Evolutionary conservation across 108 stramenopile species (phyloP), one percentile per base, ranked within the genome.

Genomic region (Pseudonitzschia delicatissima): DNA sequence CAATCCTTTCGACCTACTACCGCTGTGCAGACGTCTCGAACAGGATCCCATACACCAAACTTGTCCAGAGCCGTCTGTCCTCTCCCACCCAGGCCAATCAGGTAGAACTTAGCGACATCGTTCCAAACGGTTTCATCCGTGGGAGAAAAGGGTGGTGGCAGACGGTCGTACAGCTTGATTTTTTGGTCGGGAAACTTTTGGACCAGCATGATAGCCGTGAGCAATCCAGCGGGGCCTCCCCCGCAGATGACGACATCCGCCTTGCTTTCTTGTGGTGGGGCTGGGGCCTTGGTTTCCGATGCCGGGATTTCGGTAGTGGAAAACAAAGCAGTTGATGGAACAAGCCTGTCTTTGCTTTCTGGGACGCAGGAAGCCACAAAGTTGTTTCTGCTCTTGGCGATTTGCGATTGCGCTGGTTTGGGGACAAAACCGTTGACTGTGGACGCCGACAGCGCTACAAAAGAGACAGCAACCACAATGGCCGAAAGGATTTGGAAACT

Each of bases 1-100:
- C 94, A 96, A 76, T 95, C 92, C 59, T 76, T 85, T 29, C 93
- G 66, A 6, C 96, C 96, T 5, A 85, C 69, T 2, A 89, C 86
- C 42, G 81, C 76, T 11, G 77, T 78, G 58, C 84, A 82, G 57
- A 77, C 80, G 9, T 65, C 62, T 42, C 84, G 60, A 28, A 65
- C 80, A 33, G 69, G 81, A 26, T 91, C 78, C 90, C 85, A 88
- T 0, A 83, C 87, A 37, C 83, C 93, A 47, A 87, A 83, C 27
- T 86, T 67, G 6, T 68, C 64, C 61, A 96, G 65, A 7, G 94
- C 78, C 28, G 65, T 47, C 71, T 93, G 92, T 27, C 96, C 96
- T 48, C 96, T 76, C 27, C 68, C 82, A 11, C 91, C 88, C 32
- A 96, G 76, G 15, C 96, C 96, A 67, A 83, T 78, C 55, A 78